A percentile compares a stretch with the other conserved stretches of the same genome.
phyloP scores from a whole-genome alignment of 1,139 yeast species.

The Blastobotrys indianensis region DNA sequence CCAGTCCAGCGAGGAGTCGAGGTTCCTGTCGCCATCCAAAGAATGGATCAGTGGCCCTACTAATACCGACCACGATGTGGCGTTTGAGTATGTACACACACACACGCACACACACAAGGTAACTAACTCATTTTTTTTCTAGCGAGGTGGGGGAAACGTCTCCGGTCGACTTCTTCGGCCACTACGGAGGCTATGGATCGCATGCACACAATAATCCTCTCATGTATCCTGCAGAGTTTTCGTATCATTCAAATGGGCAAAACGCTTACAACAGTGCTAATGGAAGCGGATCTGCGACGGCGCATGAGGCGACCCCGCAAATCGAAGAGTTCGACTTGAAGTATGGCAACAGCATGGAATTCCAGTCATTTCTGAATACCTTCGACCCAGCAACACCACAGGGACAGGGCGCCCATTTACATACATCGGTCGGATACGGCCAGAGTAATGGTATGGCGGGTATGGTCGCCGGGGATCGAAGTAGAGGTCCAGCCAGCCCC shows the following conservation, averaged over 20 bases:
- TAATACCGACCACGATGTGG: slow-evolving; percentile 6
- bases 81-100: slow-evolving; percentile 16
- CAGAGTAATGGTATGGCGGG: no score
- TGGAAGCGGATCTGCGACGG: background rate
- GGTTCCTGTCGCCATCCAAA: slow-evolving; percentile 17
- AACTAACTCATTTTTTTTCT: background rate
- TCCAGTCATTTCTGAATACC: background rate
- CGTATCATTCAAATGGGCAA: background rate
- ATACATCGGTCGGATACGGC: no score
- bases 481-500: background rate
- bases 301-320: background rate
- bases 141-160: slow-evolving; percentile 21
- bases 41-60: slow-evolving; percentile 11
- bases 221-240: slow-evolving; percentile 1
- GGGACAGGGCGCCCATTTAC: no score
- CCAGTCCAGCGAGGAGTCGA: slow-evolving; percentile 21
- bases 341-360: background rate
- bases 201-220: slow-evolving; percentile 3
- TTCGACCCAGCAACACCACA: background rate
- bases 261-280: background rate
- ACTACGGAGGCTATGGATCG: slow-evolving; percentile 15
- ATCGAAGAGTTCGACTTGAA: slow-evolving; percentile 1
- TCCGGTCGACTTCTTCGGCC: slow-evolving; percentile 26
- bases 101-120: background rate
- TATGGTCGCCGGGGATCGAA: no score